phyloP scores from a whole-genome alignment of 257 asterid species.

The Salvia rosmarinus region DNA sequence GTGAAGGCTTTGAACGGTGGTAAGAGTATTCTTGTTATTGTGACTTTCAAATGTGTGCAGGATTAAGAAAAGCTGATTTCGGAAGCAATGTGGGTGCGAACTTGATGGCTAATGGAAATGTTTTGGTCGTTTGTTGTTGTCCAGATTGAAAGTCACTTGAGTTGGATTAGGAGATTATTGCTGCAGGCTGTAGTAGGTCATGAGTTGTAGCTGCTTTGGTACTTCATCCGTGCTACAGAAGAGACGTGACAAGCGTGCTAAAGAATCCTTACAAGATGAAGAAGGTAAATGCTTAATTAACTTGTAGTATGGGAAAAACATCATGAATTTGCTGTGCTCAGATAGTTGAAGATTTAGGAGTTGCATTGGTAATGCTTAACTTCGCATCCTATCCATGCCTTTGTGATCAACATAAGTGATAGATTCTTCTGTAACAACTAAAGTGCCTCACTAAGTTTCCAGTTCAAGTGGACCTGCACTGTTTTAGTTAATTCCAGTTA shows the following conservation, averaged over 20 bases:
- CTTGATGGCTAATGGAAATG: slow-evolving; percentile 36
- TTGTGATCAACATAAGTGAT: slow-evolving; percentile 17
- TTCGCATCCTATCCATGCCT: slow-evolving; percentile 2
- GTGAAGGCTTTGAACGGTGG: neutral
- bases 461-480: neutral
- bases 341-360: slow-evolving; percentile 16
- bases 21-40: slow-evolving; percentile 7
- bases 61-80: slow-evolving; percentile 17
- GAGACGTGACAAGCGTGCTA: slow-evolving; percentile 38
- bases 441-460: slow-evolving; percentile 11
- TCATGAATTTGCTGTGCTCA: slow-evolving; percentile 5
- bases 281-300: slow-evolving; percentile 53
- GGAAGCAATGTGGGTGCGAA: slow-evolving; percentile 33
- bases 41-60: slow-evolving; percentile 31
- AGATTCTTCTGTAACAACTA: neutral
- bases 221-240: slow-evolving; percentile 37
- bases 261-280: slow-evolving; percentile 44
- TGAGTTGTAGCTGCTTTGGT: slow-evolving; percentile 79
- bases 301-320: neutral
- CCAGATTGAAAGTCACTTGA: slow-evolving; percentile 36
- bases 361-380: slow-evolving; percentile 24
- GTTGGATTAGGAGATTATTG: slow-evolving; percentile 33
- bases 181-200: slow-evolving; percentile 41
- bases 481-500: neutral
- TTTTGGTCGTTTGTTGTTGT: slow-evolving; percentile 28